phyloP scores from a whole-genome alignment of 176 grass and related monocot genomes.

The Leersia perrieri region DNA sequence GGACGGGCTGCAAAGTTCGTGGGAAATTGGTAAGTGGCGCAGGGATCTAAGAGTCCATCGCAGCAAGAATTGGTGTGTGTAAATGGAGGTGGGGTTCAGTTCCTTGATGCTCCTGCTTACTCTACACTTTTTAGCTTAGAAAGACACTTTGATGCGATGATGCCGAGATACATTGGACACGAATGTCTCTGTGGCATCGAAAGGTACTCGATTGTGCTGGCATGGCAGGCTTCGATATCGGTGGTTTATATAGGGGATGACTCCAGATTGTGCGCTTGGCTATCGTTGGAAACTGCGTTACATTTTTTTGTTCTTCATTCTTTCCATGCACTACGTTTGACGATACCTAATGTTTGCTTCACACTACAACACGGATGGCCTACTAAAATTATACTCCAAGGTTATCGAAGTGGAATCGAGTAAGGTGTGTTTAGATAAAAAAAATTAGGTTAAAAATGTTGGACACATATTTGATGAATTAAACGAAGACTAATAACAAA shows the following conservation, averaged over 20 bases:
- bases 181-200: conserved; percentile 27
- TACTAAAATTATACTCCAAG: too few species aligned
- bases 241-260: conserved; percentile 3
- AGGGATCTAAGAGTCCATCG: conserved; percentile 1
- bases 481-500: too few species aligned
- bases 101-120: not conserved
- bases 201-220: not conserved
- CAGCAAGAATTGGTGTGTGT: conserved; percentile 8
- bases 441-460: too few species aligned
- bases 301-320: not conserved
- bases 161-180: conserved; percentile 8
- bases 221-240: not conserved
- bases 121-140: not conserved
- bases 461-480: too few species aligned
- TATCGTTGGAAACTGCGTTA: not conserved
- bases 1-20: not conserved
- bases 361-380: too few species aligned
- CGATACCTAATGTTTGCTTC: not conserved
- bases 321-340: not conserved
- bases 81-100: not conserved
- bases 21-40: not conserved
- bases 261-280: not conserved
- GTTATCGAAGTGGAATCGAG: too few species aligned
- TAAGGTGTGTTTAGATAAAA: too few species aligned
- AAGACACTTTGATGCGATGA: conserved; percentile 12